Evolutionary conservation across 176 grass and related monocot species (phyloP).

Genomic region (Rhynchospora pubera): DNA sequence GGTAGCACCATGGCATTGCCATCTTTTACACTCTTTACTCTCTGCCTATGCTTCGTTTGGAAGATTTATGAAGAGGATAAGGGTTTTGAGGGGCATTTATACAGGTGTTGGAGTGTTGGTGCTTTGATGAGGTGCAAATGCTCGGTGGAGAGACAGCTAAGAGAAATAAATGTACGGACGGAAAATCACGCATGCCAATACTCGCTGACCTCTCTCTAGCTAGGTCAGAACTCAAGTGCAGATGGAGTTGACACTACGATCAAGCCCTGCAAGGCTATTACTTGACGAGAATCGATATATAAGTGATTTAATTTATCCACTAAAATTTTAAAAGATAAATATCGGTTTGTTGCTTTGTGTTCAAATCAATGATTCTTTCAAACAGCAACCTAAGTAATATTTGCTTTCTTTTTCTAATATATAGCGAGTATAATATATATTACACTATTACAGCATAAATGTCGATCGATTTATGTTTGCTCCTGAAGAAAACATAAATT

Average conservation of each 20-base stretch:
- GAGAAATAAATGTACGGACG: slow-evolving; percentile 17
- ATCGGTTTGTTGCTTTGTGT: too few relatives aligned
- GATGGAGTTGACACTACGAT: background rate
- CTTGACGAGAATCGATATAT: too few relatives aligned
- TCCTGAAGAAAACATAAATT: too few relatives aligned
- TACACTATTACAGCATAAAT: too few relatives aligned
- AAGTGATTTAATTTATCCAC: too few relatives aligned
- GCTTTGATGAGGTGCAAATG: background rate
- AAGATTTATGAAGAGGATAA: background rate
- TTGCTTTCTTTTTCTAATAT: too few relatives aligned
- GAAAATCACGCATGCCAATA: slow-evolving; percentile 10
- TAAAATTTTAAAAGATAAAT: too few relatives aligned
- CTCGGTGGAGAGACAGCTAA: background rate
- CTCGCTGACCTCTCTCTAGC: background rate
- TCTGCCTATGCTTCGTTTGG: background rate
- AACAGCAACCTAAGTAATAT: too few relatives aligned
- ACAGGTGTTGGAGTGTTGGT: background rate
- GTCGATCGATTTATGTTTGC: too few relatives aligned
- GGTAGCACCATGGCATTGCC: background rate
- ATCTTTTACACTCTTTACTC: background rate
- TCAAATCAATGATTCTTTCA: too few relatives aligned
- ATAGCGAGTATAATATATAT: too few relatives aligned
- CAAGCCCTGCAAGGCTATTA: too few relatives aligned
- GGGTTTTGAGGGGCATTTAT: background rate
- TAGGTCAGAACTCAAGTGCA: background rate